phyloP scores from a whole-genome alignment of 2,329 filamentous ascomycete species.

The Rugonectria rugulosa region DNA sequence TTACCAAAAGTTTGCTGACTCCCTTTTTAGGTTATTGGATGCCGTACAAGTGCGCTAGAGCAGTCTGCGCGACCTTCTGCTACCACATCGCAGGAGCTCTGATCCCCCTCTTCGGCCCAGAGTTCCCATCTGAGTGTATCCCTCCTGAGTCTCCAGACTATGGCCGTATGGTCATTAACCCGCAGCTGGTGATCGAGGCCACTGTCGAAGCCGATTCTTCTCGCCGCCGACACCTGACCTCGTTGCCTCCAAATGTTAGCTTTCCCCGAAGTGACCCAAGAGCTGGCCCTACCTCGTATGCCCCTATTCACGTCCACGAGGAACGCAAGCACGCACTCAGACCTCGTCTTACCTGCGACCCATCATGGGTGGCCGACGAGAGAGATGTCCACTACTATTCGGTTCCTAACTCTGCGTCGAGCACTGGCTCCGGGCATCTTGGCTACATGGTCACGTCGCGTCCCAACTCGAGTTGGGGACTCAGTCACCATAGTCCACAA shows the following conservation, averaged over 20 bases:
- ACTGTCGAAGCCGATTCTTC: constrained; percentile 53
- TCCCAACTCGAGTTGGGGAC: constrained; percentile 33
- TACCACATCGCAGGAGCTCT: constrained; percentile 82
- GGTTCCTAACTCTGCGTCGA: constrained; percentile 39
- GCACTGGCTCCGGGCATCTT: constrained; percentile 37
- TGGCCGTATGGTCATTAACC: constrained; percentile 71
- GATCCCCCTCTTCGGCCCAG: constrained; percentile 87
- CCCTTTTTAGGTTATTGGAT: constrained; percentile 89
- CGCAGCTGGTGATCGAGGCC: constrained; percentile 60
- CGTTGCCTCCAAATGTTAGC: constrained; percentile 18
- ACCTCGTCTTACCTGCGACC: constrained; percentile 36
- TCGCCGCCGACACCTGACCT: constrained; percentile 29
- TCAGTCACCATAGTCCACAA: constrained; percentile 26
- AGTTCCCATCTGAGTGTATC: constrained; percentile 78
- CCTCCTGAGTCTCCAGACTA: constrained; percentile 69
- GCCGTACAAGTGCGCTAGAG: constrained; percentile 85
- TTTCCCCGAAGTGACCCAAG: constrained; percentile 30
- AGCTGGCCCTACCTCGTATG: constrained; percentile 14
- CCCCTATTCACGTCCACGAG: constrained; percentile 22
- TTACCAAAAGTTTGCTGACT: constrained; percentile 16
- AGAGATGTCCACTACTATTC: constrained; percentile 30
- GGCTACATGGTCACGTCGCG: constrained; percentile 38
- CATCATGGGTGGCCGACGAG: constrained; percentile 31
- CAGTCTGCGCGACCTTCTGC: constrained; percentile 90
- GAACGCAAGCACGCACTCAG: constrained; percentile 26